phyloP scores from a whole-genome alignment of 2,329 filamentous ascomycete genomes.

The Penicillium sp. region DNA sequence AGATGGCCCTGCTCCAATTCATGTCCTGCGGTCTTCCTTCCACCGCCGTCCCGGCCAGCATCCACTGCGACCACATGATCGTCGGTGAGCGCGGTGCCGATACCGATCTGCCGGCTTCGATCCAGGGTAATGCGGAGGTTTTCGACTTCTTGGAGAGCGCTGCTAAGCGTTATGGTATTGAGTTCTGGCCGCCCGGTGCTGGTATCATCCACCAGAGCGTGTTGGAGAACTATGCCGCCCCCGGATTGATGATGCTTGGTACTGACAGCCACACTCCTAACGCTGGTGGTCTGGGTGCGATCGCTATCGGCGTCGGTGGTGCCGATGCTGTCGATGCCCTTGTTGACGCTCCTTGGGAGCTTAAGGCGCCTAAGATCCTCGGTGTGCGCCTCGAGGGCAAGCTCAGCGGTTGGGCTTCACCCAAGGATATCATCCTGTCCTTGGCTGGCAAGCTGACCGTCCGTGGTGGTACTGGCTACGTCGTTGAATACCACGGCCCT shows the following conservation, averaged over 20 bases:
- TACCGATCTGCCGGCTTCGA: conserved; percentile 76
- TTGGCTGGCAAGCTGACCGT: conserved; percentile 89
- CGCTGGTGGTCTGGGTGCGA: conserved; percentile 86
- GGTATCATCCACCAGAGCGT: conserved; percentile 98
- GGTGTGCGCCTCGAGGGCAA: conserved; percentile 52
- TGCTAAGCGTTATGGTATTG: conserved; percentile 83
- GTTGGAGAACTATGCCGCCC: conserved; percentile 95
- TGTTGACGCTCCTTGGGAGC: conserved; percentile 93
- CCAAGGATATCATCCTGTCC: conserved; percentile 91
- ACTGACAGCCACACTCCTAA: conserved; percentile 98
- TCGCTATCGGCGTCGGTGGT: conserved; percentile 95
- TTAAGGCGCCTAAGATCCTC: conserved; percentile 82
- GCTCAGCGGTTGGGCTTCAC: conserved; percentile 84
- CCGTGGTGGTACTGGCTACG: conserved; percentile 85
- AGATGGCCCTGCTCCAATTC: conserved; percentile 98
- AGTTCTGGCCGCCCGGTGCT: conserved; percentile 91
- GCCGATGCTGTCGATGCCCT: conserved; percentile 96
- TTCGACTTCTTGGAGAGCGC: conserved; percentile 97
- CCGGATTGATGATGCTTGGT: conserved; percentile 96
- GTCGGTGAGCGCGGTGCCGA: conserved; percentile 89
- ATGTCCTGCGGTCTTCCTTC: conserved; percentile 90
- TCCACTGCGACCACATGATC: conserved; percentile 99
- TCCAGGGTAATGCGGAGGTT: conserved; percentile 90
- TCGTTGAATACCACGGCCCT: conserved; percentile 90
- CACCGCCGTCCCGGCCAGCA: conserved; percentile 91